phyloP scores from a whole-genome alignment of 768 basidiomycete genomes.

The Amanita muscaria region DNA sequence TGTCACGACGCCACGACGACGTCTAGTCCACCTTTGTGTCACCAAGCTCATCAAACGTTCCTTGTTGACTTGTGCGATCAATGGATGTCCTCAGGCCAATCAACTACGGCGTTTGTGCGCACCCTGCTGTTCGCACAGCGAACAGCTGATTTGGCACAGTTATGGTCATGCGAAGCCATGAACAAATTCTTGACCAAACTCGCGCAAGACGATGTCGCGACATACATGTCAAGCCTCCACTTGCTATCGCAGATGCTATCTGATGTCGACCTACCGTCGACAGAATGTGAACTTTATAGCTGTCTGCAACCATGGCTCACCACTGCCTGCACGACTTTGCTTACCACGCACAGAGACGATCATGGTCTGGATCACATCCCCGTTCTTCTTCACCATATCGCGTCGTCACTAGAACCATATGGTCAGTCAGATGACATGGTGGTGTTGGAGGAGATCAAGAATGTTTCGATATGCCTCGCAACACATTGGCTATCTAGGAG shows the following conservation, averaged over 20 bases:
- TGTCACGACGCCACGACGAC: conserved; percentile 11
- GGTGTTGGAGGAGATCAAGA: neutral
- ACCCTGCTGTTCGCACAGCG: conserved; percentile 24
- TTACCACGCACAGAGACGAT: neutral
- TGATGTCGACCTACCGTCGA: conserved; percentile 19
- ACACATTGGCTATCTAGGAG: conserved; percentile 8
- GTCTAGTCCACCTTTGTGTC: conserved; percentile 24
- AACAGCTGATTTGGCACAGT: conserved; percentile 1
- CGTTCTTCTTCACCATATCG: neutral
- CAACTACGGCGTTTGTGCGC: conserved; percentile 23
- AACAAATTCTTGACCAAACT: conserved; percentile 1
- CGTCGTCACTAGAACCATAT: neutral
- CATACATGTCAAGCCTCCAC: conserved; percentile 3
- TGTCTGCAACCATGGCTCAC: neutral
- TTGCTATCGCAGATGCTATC: neutral
- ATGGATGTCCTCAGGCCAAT: conserved; percentile 26
- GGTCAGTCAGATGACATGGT: neutral
- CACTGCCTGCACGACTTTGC: neutral
- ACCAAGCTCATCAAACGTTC: conserved; percentile 38
- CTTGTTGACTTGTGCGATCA: conserved; percentile 34
- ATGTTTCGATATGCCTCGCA: conserved; percentile 6
- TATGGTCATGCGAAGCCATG: conserved; percentile 37
- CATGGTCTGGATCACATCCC: neutral
- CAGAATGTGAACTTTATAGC: neutral
- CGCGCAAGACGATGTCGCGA: neutral